Percentiles rank a stretch among this genome's conserved stretches.
phyloP scores from a whole-genome alignment of 495 filamentous ascomycete species.

The Aspergillus indologenus region DNA sequence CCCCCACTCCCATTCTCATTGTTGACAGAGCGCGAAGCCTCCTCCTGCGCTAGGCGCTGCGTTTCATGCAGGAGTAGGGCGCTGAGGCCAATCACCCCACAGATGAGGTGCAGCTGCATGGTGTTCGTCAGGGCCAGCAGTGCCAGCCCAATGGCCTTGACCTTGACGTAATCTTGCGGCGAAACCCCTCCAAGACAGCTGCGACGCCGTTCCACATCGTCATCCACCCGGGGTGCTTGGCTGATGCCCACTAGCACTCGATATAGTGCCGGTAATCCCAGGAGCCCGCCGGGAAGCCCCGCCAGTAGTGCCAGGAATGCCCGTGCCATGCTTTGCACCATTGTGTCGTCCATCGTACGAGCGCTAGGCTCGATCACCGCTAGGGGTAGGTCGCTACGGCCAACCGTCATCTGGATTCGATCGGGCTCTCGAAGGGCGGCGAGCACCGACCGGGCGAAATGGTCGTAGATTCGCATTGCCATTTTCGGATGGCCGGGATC shows the following conservation, averaged over 20 bases:
- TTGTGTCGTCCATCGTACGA: slow-evolving; percentile 23
- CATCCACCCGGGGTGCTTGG: slow-evolving; percentile 48
- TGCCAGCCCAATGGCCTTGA: slow-evolving; percentile 36
- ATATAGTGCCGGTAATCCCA: slow-evolving; percentile 66
- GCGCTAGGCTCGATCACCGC: slow-evolving; percentile 23
- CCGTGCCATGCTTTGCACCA: slow-evolving; percentile 67
- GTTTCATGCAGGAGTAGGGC: slow-evolving; percentile 27
- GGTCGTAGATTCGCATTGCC: slow-evolving; percentile 34
- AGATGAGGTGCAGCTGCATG: slow-evolving; percentile 41
- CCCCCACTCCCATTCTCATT: slow-evolving; percentile 11
- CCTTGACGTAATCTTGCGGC: slow-evolving; percentile 18
- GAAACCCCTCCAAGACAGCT: slow-evolving; percentile 18
- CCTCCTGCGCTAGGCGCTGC: slow-evolving; percentile 17
- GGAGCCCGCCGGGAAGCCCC: slow-evolving; percentile 69
- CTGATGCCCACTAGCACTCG: slow-evolving; percentile 62
- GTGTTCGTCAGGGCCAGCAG: slow-evolving; percentile 36
- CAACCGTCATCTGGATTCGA: slow-evolving; percentile 33
- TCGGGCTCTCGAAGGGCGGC: slow-evolving; percentile 31
- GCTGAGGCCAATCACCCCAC: slow-evolving; percentile 40
- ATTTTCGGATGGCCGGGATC: slow-evolving; percentile 32
- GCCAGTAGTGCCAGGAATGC: slow-evolving; percentile 68
- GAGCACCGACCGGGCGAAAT: slow-evolving; percentile 39
- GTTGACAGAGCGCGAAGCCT: slow-evolving; percentile 13
- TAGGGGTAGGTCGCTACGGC: slow-evolving; percentile 23
- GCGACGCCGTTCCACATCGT: slow-evolving; percentile 31